These are phyloP conservation scores for Tulasnella sp. DNA, from an alignment of 768 basidiomycete genomes.

Conservation along the genomic window DNA sequence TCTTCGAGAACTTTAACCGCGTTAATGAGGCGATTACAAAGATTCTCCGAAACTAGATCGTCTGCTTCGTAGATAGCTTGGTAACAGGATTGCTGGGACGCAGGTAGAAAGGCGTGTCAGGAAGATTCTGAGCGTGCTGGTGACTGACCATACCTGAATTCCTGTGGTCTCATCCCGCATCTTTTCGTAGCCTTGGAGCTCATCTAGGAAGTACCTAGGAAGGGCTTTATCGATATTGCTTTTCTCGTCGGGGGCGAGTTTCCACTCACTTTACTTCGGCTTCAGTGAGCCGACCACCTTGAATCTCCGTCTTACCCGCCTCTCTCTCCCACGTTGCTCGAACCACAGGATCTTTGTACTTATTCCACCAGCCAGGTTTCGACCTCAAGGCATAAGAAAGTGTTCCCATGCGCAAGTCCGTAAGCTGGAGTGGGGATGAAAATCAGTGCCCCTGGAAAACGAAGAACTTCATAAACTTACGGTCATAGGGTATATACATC, in stretches of 20 bases:
- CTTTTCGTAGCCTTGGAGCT: slow-evolving; percentile 19
- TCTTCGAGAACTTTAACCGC: slow-evolving; percentile 41
- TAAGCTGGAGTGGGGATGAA: neutral
- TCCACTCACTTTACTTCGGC: neutral
- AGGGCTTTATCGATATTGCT: neutral
- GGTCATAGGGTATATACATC: neutral
- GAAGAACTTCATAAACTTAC: neutral
- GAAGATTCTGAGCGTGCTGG: neutral
- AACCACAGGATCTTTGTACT: neutral
- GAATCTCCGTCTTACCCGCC: neutral
- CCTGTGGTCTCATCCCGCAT: slow-evolving; percentile 21
- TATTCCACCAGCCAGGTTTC: slow-evolving; percentile 19
- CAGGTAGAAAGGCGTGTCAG: neutral
- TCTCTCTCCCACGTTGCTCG: slow-evolving; percentile 18
- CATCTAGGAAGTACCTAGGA: neutral
- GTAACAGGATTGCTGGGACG: slow-evolving; percentile 30
- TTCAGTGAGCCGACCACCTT: neutral
- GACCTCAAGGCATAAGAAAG: slow-evolving; percentile 2
- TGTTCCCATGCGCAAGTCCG: slow-evolving; percentile 5
- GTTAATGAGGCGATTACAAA: slow-evolving; percentile 36
- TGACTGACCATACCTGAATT: neutral
- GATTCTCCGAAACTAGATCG: slow-evolving; percentile 35
- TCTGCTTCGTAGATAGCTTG: slow-evolving; percentile 38
- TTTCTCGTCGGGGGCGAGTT: neutral
- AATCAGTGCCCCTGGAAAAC: neutral